phyloP scores from a whole-genome alignment of 2,329 filamentous ascomycete species.

The Mollisiaceae sp. region DNA sequence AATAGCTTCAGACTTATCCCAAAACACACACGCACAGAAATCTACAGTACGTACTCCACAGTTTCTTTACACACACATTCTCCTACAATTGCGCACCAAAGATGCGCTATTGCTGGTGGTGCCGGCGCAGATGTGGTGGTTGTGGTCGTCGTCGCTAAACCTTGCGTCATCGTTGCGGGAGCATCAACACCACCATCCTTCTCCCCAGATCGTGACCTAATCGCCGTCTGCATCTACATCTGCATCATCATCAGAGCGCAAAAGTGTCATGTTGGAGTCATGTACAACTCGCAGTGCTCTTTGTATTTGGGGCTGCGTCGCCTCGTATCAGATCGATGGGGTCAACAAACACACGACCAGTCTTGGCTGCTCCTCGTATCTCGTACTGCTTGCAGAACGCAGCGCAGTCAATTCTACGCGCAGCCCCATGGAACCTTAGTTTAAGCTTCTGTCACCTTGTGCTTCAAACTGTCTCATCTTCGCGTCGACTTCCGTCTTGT shows the following conservation, averaged over 20 bases:
- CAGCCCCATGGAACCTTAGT: conserved; percentile 22
- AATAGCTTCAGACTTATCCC: not conserved
- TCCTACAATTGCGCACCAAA: not conserved
- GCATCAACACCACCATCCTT: not conserved
- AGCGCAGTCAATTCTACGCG: conserved; percentile 27
- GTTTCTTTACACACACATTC: conserved; percentile 4
- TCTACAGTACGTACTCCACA: conserved; percentile 15
- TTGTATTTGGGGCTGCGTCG: conserved; percentile 1
- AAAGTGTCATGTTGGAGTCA: not conserved
- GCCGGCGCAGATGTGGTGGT: not conserved
- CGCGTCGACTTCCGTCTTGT: conserved; percentile 29
- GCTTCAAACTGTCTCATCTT: conserved; percentile 38
- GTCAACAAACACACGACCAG: not conserved
- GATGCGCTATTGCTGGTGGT: not conserved
- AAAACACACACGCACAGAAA: not conserved
- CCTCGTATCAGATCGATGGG: conserved; percentile 12
- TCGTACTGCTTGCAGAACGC: not conserved
- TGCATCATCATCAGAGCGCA: not conserved
- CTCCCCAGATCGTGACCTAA: not conserved
- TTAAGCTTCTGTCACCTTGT: conserved; percentile 41
- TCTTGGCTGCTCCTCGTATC: not conserved
- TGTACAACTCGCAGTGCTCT: not conserved
- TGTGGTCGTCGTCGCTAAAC: conserved; percentile 18
- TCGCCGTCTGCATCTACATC: not conserved
- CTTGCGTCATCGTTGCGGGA: conserved; percentile 21